Evolutionary conservation across 805 yeast genomes (phyloP).

Genomic region (Cyberlindnera maritima): DNA sequence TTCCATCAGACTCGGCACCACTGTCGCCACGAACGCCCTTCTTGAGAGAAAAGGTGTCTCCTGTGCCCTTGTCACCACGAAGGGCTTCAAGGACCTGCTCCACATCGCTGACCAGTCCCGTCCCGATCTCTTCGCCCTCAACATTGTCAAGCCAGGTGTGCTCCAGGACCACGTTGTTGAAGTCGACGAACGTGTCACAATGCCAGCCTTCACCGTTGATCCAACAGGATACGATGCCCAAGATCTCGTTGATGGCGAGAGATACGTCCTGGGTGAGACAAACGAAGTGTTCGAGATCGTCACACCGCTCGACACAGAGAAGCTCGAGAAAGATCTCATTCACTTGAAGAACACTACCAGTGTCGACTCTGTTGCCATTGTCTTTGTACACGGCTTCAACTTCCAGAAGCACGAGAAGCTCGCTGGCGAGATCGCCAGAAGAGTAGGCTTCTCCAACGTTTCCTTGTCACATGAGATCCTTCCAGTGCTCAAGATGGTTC

Average conservation of each 20-base stretch:
- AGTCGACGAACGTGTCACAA: conserved; percentile 52
- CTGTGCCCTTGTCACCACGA: conserved; percentile 46
- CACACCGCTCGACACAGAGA: conserved; percentile 31
- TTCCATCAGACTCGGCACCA: conserved; percentile 46
- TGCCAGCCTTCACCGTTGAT: conserved; percentile 50
- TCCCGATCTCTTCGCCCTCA: conserved; percentile 49
- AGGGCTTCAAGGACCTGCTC: conserved; percentile 49
- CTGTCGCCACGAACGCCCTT: conserved; percentile 54
- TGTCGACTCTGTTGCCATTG: conserved; percentile 34
- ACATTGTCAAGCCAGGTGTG: conserved; percentile 45
- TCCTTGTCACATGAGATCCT: conserved; percentile 22
- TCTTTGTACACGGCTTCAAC: conserved; percentile 35
- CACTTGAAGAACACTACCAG: conserved; percentile 26
- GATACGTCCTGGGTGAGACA: conserved; percentile 40
- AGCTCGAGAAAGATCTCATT: conserved; percentile 20
- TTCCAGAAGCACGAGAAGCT: conserved; percentile 37
- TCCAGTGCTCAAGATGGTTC: conserved; percentile 38
- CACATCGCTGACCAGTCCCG: conserved; percentile 53
- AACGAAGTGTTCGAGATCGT: conserved; percentile 38
- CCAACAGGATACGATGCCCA: conserved; percentile 40
- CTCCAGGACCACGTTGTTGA: conserved; percentile 44
- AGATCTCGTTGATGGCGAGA: conserved; percentile 29
- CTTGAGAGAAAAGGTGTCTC: conserved; percentile 50
- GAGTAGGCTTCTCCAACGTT: conserved; percentile 29
- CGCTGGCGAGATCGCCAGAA: conserved; percentile 33